Evolutionary conservation across 306 rosid genomes (phyloP), one percentile per base, ranked within the genome.

Genomic region (Ormosia semicastrata): DNA sequence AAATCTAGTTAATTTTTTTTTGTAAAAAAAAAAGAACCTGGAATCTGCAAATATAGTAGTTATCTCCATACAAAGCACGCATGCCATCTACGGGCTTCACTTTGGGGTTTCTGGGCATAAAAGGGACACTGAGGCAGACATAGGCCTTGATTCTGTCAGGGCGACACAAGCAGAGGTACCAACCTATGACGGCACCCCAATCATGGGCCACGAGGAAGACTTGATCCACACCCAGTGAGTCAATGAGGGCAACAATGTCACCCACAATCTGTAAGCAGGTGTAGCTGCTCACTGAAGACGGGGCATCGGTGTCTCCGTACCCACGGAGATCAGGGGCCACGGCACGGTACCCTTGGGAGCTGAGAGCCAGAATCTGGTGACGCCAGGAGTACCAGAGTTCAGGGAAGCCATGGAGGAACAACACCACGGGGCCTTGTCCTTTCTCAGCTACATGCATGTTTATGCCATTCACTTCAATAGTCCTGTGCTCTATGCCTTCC

Each of bases 311-410:
- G 75, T 86, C 89, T 0, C 87, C 85, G 8, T 34, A 86, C 89
- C 89, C 0, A n/a, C 89, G 82, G 0, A 86, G 83, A 44, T 86
- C 85, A 0, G n/a, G n/a, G n/a, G n/a, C n/a, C 0, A 83, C 75
- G 0, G 81, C 77, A 32, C 6, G 83, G 53, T 86, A 86, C 0
- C 89, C 85, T 2, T n/a, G 73, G 66, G 87, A 64, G 8, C 85
- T 50, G 0, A 86, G 80, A 58, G 70, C 44, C 1, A 66, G 14
- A 52, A 86, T 83, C 66, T 86, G 89, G 62, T 83, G 87, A 4
- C 85, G 83, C 87, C 85, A 86, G 0, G 83, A 64, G 78, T 86
- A 86, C 89, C 87, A 86, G 0, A 83, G 77, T 24, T 86, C 87
- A 0, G 89, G 89, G 83, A 83, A 86, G 18, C 87, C 89, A 3